A percentile compares a stretch with the other conserved stretches of the same genome.
Evolutionary conservation across 208 protist species (phyloP).

Genomic region (Kentomonas sorsogonicus): DNA sequence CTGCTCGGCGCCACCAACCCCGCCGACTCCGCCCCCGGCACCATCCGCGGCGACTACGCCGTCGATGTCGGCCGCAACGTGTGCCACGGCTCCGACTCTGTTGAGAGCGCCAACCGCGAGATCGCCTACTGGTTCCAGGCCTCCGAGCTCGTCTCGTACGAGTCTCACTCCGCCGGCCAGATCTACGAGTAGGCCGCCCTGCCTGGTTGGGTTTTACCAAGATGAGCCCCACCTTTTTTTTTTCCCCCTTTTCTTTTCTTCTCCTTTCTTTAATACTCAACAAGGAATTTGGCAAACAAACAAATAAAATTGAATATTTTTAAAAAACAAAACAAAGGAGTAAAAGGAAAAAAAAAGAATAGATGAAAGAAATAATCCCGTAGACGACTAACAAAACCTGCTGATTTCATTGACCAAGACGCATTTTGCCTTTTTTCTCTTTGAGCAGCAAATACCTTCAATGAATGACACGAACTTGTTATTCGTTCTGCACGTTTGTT

Average conservation of each 20-base stretch:
- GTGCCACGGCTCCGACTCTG: conserved; percentile 94
- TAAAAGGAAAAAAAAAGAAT: not conserved
- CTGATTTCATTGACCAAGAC: no score
- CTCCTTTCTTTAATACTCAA: not conserved
- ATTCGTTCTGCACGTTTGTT: no score
- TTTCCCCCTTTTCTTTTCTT: not conserved
- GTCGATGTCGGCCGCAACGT: conserved; percentile 96
- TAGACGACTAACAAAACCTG: no score
- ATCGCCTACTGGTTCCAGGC: conserved; percentile 96
- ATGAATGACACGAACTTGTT: no score
- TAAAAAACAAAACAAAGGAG: not conserved
- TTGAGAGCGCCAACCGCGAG: conserved; percentile 92
- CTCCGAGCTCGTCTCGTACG: conserved; percentile 85
- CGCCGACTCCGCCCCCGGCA: conserved; percentile 89
- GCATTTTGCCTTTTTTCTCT: no score
- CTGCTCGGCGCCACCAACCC: conserved; percentile 97
- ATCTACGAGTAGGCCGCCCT: conserved; percentile 86
- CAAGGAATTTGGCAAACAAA: not conserved
- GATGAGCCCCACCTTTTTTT: not conserved
- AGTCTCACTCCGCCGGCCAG: conserved; percentile 66
- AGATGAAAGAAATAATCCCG: no score
- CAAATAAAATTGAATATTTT: not conserved
- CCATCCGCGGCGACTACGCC: conserved; percentile 96
- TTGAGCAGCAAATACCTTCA: no score
- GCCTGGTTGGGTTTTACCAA: no score